phyloP scores from a whole-genome alignment of 805 yeast species.

The Maudiozyma turicensis region DNA sequence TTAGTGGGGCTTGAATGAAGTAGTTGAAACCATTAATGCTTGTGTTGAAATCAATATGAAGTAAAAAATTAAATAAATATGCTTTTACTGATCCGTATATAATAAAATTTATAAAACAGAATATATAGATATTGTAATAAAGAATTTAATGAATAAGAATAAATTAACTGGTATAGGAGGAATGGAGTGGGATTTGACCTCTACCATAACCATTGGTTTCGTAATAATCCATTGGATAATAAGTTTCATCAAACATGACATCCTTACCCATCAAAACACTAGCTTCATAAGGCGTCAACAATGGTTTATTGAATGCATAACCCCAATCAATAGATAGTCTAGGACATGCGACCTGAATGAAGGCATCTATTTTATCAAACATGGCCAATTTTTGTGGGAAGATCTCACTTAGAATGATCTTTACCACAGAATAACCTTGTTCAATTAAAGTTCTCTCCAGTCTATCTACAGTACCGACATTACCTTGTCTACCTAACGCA shows the following conservation, averaged over 20 bases:
- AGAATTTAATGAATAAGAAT: background rate
- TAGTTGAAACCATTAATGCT: background rate
- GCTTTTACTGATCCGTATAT: background rate
- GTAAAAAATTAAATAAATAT: background rate
- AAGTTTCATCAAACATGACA: slow-evolving; percentile 47
- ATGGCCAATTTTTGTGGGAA: slow-evolving; percentile 86
- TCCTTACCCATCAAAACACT: slow-evolving; percentile 80
- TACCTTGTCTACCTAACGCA: slow-evolving; percentile 93
- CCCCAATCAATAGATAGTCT: slow-evolving; percentile 97
- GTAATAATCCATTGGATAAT: slow-evolving; percentile 95
- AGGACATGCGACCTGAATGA: slow-evolving; percentile 97
- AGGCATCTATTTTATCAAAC: slow-evolving; percentile 90
- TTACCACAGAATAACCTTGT: slow-evolving; percentile 60
- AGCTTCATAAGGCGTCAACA: slow-evolving; percentile 92
- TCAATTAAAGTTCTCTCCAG: slow-evolving; percentile 45
- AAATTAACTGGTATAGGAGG: slow-evolving; percentile 3
- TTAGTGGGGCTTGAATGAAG: slow-evolving; percentile 40
- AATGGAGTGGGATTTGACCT: slow-evolving; percentile 54
- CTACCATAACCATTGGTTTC: slow-evolving; percentile 85
- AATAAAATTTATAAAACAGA: background rate
- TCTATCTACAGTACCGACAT: slow-evolving; percentile 59
- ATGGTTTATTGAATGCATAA: slow-evolving; percentile 86
- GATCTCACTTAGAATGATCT: slow-evolving; percentile 82
- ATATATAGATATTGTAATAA: background rate
- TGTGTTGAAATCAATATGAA: background rate